Base-by-base conservation (phyloP, 2,329 filamentous ascomycete species). In the Cercospora canescens region DNA sequence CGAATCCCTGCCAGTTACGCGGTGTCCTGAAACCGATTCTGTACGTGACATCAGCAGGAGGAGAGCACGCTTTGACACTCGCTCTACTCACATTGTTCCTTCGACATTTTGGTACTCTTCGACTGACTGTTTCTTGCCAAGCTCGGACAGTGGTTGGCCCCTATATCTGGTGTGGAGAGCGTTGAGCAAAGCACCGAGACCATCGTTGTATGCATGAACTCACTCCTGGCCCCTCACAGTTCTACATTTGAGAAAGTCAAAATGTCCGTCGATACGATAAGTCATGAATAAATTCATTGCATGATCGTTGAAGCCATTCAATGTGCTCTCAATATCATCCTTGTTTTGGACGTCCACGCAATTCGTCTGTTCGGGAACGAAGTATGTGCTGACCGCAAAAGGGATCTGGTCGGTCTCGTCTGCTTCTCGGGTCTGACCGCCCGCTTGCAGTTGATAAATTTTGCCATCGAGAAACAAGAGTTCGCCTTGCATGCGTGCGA, bases 401-500 rank as follows among this genome's bases (percentile, higher is more conserved):
- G 81, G 81, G 21, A 82, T 77, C 58, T 76, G 75, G 35, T 79
- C 77, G 6, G 71, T 67, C 1, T 71, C 64, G 9, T 70, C 67
- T n/a, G 78, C 79, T 64, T 74, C 72, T 2, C 75, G 71, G 1
- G 79, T 73, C 16, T 74, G 70, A 59, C 78, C 79, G 61, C 78
- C 75, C 6, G 77, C 71, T 70, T 78, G 76, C 7, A 83, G 74
- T 67, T 82, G 80, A 69, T 82, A 82, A 24, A 79, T 75, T 32
- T 71, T 75, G 63, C 74, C 76, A 65, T 83, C 79, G 8, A 82
- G 71, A 39, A 81, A 74, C n/a, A 82, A 63, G 12, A 82, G 73
- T 66, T 82, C 81, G 60, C 81, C 81, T 67, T 82, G 75, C 74
- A 83, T 81, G 35, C 73, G 72, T 1, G 75, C 72, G 67, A 82